A percentile compares a stretch with the other conserved stretches of the same genome.
phyloP scores from a whole-genome alignment of 148 eudicot species.

The Euryodendron excelsum region DNA sequence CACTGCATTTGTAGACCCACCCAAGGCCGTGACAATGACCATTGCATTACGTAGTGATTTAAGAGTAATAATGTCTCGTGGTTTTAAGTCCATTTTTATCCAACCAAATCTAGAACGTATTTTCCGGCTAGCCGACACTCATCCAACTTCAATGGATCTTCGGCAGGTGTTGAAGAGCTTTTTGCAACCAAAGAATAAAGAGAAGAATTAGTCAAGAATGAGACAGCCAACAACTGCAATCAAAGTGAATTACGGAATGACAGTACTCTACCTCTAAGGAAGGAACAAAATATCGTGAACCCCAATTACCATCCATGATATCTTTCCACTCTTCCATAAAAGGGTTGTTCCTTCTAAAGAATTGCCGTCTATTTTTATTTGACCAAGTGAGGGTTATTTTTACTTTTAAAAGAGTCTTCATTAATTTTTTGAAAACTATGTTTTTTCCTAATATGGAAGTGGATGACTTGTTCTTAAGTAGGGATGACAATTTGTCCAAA shows the following conservation, averaged over 20 bases:
- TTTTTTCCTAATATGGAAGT: too few relatives aligned
- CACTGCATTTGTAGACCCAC: conserved; percentile 98
- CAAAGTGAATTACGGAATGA: neutral
- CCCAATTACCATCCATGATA: too few relatives aligned
- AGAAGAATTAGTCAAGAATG: conserved; percentile 5
- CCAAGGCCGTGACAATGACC: conserved; percentile 95
- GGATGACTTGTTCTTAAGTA: too few relatives aligned
- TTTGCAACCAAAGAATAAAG: conserved; percentile 6
- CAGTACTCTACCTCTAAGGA: conserved; percentile 71
- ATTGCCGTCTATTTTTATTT: too few relatives aligned
- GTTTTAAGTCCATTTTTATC: conserved; percentile 91
- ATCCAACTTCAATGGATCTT: conserved; percentile 89
- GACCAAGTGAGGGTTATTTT: too few relatives aligned
- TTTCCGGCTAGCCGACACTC: conserved; percentile 97
- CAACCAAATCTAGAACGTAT: conserved; percentile 71
- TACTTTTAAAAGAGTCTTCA: too few relatives aligned
- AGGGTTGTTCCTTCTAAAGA: too few relatives aligned
- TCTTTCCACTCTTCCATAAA: too few relatives aligned
- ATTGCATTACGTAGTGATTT: conserved; percentile 85
- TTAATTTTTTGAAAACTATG: too few relatives aligned
- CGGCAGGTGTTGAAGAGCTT: conserved; percentile 98
- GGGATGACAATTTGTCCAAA: too few relatives aligned
- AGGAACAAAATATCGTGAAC: too few relatives aligned
- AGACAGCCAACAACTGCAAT: neutral
- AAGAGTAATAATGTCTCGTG: conserved; percentile 85